Base-by-base conservation (phyloP, 805 yeast species). In the Myxozyma geophila region DNA sequence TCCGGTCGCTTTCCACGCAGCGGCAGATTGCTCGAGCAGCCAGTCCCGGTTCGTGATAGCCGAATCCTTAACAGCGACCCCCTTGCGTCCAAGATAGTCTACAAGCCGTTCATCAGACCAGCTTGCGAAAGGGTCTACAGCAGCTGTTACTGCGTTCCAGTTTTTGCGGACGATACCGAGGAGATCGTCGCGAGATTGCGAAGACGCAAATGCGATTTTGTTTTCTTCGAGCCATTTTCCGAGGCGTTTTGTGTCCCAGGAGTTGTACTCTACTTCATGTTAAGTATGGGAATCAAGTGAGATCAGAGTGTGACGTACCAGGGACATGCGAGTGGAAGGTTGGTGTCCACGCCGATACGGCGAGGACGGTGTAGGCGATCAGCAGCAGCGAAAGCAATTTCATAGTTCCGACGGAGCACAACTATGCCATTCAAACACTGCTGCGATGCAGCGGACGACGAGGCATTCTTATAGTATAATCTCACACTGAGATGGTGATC, bases 241-340 rank as follows among this genome's bases (percentile, higher is more conserved):
- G 43, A 60, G 39, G 41, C 44, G 60, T 39, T 62, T 59, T 19
- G 62, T 50, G 55, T 62, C 71, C 85, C 90, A 19, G 80, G 60
- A 36, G 41, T 61, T 57, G 59, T 64, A 65, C 47, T 64, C 66
- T 58, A 19, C 17, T 5, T 10, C 2, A 17, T 10, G 28, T 10
- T 33, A 19, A 37, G 21, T 33, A 13, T 43, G 43, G 1, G 35
- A 19, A 33, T 17, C 2, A 15, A 10, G 1, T 15, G 5, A 2
- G 47, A 9, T 8, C 21, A 39, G 23, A 19, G 47, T 8, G 13
- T n/a, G 7, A 36, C 64, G 23, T 43, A 60, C 64, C 64, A 21
- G 65, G 62, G n/a, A 59, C 21, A 40, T 19, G 50, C 9, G 48
- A 36, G 19, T 57, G 58, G 19, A 41, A 40, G 10, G 47, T 33